A percentile compares a stretch with the other conserved stretches of the same genome.
Conservation (phyloP, 257 asterid species). For the Plantago ovata region DNA sequence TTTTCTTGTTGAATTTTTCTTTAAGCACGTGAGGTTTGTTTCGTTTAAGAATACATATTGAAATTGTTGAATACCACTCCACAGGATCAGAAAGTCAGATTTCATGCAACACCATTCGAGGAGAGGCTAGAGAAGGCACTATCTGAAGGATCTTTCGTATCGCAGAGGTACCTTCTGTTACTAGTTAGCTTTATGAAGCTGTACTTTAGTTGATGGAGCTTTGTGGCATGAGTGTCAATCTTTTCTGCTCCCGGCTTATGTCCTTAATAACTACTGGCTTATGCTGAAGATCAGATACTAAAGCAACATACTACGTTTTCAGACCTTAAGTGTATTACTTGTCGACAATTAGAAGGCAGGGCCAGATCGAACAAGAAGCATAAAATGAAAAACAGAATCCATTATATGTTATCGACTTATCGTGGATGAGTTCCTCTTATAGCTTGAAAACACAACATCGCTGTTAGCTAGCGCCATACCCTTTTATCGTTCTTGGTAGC, state of each 20-base stretch:
- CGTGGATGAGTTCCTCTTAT: no score
- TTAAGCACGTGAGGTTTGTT: not conserved
- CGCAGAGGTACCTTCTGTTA: slow-evolving; percentile 52
- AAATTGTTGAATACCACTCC: slow-evolving; percentile 10
- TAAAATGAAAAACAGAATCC: no score
- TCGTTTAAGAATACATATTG: not conserved
- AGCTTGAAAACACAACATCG: no score
- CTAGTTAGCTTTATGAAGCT: slow-evolving; percentile 1
- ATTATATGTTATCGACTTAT: no score
- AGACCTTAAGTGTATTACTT: not conserved
- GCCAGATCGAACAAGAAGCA: no score
- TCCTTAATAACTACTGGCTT: no score
- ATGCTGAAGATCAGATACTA: not conserved
- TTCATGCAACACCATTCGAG: slow-evolving; percentile 96
- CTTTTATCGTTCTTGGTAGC: no score
- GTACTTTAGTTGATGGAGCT: no score
- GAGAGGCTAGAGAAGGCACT: slow-evolving; percentile 96
- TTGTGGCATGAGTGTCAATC: no score
- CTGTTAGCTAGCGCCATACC: no score
- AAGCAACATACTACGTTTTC: not conserved
- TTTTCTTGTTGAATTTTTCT: slow-evolving; percentile 1
- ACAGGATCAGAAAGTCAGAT: slow-evolving; percentile 82
- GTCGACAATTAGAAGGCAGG: no score
- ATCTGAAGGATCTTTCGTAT: slow-evolving; percentile 64
- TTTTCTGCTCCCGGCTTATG: no score